Evolutionary conservation across 2,329 filamentous ascomycete genomes (phyloP).

Genomic region (Penicillium expansum): DNA sequence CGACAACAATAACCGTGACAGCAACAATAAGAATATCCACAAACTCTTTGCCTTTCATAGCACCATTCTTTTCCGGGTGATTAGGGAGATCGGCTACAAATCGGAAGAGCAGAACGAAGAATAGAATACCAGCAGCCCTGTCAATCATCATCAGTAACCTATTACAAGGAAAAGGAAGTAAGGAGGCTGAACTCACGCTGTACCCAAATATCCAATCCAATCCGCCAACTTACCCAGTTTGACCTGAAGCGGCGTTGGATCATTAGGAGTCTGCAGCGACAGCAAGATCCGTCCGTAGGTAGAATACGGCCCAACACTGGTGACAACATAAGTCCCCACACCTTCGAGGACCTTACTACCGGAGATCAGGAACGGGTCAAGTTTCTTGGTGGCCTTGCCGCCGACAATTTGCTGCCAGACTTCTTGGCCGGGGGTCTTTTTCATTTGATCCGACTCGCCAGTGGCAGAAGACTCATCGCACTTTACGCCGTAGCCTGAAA

Average conservation of each 20-base stretch:
- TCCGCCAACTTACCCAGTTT: conserved; percentile 73
- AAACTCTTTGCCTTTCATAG: conserved; percentile 75
- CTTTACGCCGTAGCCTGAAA: conserved; percentile 63
- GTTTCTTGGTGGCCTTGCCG: conserved; percentile 52
- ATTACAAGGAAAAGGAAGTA: neutral
- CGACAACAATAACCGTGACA: conserved; percentile 76
- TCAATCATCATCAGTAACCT: conserved; percentile 10
- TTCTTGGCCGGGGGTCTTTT: conserved; percentile 61
- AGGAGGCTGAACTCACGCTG: conserved; percentile 46
- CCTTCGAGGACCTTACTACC: conserved; percentile 75
- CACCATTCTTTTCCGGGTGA: conserved; percentile 52
- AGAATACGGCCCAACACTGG: conserved; percentile 69
- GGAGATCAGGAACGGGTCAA: conserved; percentile 76
- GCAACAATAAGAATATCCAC: conserved; percentile 75
- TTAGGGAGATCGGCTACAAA: conserved; percentile 68
- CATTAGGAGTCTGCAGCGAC: conserved; percentile 68
- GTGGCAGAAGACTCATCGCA: conserved; percentile 74
- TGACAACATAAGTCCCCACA: conserved; percentile 71
- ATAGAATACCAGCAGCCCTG: conserved; percentile 69
- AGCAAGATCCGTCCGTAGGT: conserved; percentile 74
- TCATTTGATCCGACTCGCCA: conserved; percentile 70
- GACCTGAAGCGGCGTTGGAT: conserved; percentile 72
- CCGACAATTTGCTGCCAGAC: conserved; percentile 57
- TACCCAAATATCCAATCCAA: conserved; percentile 74
- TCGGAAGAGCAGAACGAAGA: conserved; percentile 80